Evolutionary conservation across 495 filamentous ascomycete species (phyloP).

Genomic region (Aspergillus bridgeri): DNA sequence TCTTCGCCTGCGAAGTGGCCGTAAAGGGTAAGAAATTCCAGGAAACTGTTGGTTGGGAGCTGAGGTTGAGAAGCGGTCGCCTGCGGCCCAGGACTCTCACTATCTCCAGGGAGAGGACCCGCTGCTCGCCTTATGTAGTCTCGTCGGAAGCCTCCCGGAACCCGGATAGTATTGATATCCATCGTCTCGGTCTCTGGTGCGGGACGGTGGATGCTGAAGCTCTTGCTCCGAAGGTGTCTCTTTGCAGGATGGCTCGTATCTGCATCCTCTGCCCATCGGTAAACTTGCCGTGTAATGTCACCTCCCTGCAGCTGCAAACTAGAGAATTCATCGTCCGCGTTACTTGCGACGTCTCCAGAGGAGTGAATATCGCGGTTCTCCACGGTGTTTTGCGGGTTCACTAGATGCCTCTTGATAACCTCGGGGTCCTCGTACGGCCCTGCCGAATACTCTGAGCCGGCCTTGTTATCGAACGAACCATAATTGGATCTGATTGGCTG

Average conservation of each 20-base stretch:
- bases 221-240: slow-evolving; percentile 62
- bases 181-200: slow-evolving; percentile 73
- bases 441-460: slow-evolving; percentile 27
- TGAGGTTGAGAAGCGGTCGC: slow-evolving; percentile 49
- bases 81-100: slow-evolving; percentile 38
- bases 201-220: slow-evolving; percentile 74
- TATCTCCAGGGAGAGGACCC: slow-evolving; percentile 51
- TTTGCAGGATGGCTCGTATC: slow-evolving; percentile 50
- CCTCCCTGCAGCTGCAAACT: slow-evolving; percentile 89
- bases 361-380: slow-evolving; percentile 38
- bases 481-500: slow-evolving; percentile 60
- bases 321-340: slow-evolving; percentile 80
- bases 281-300: slow-evolving; percentile 90
- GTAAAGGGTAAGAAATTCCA: slow-evolving; percentile 91
- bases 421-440: slow-evolving; percentile 72
- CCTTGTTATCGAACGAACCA: slow-evolving; percentile 71
- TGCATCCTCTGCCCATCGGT: slow-evolving; percentile 87
- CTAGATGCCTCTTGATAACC: slow-evolving; percentile 77
- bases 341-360: slow-evolving; percentile 44
- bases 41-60: slow-evolving; percentile 83
- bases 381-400: slow-evolving; percentile 55
- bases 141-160: slow-evolving; percentile 89
- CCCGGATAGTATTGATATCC: slow-evolving; percentile 81
- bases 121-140: slow-evolving; percentile 75
- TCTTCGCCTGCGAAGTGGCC: slow-evolving; percentile 97